phyloP scores from a whole-genome alignment of 257 asterid species.

The Gentiana dahurica region DNA sequence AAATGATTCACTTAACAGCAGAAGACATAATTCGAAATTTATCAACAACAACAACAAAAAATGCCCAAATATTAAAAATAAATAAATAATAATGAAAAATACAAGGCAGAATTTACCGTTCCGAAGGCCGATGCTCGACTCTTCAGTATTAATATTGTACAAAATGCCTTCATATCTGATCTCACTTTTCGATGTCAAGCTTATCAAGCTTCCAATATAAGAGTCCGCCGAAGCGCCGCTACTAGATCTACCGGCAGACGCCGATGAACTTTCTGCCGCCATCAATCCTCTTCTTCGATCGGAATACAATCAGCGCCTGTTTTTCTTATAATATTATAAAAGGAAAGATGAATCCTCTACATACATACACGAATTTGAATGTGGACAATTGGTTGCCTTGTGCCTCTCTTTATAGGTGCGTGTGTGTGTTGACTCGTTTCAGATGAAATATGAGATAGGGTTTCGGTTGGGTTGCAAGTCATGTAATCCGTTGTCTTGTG shows the following conservation, averaged over 20 bases:
- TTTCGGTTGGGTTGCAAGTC: too few species aligned
- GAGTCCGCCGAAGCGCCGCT: slow-evolving; percentile 75
- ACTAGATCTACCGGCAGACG: slow-evolving; percentile 53
- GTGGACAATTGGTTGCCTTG: too few species aligned
- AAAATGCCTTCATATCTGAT: slow-evolving; percentile 89
- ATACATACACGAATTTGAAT: too few species aligned
- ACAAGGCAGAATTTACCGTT: slow-evolving; percentile 39
- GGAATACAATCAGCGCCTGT: background rate
- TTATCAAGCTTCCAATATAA: slow-evolving; percentile 83
- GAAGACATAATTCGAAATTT: too few species aligned
- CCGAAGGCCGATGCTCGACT: slow-evolving; percentile 90
- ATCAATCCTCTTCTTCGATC: slow-evolving; percentile 17
- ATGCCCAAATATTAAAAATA: background rate
- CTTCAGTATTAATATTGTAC: slow-evolving; percentile 84
- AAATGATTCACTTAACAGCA: too few species aligned
- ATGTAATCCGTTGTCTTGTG: too few species aligned
- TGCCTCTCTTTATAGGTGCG: too few species aligned
- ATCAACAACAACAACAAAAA: background rate
- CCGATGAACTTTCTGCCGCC: slow-evolving; percentile 66
- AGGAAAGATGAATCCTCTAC: too few species aligned
- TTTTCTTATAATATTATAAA: too few species aligned
- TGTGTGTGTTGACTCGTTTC: too few species aligned
- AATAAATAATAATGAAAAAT: background rate
- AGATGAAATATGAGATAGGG: too few species aligned
- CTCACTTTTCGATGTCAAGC: slow-evolving; percentile 95